Evolutionary conservation across 768 basidiomycete species (phyloP).

Genomic region (Mycena haematopus): DNA sequence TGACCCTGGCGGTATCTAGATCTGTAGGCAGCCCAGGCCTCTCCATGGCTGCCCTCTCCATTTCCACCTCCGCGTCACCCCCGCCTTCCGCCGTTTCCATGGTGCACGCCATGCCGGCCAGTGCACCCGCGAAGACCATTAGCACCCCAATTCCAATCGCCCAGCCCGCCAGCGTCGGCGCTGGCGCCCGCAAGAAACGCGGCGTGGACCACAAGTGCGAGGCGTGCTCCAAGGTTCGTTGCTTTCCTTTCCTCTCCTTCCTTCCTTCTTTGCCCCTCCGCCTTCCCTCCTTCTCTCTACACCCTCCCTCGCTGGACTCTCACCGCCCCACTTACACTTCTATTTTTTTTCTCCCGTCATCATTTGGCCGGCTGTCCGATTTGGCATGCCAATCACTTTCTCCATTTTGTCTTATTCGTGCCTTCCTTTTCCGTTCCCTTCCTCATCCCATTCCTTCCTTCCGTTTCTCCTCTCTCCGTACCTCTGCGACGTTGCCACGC

Average conservation of each 20-base stretch:
- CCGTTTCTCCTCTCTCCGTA: too few species aligned
- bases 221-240: conserved; percentile 87
- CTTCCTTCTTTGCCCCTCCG: neutral
- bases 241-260: neutral
- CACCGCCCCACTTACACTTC: too few species aligned
- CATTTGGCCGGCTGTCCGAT: too few species aligned
- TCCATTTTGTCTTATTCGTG: too few species aligned
- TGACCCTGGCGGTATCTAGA: too few species aligned
- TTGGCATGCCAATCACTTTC: too few species aligned
- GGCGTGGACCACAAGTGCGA: conserved; percentile 92
- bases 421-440: neutral
- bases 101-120: conserved; percentile 13
- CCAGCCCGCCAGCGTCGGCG: too few species aligned
- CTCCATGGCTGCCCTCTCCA: conserved; percentile 30
- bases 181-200: too few species aligned
- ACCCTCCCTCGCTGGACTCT: too few species aligned
- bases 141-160: conserved; percentile 40
- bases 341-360: too few species aligned
- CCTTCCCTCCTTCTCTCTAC: neutral
- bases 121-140: conserved; percentile 35
- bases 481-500: too few species aligned
- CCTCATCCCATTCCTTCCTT: too few species aligned
- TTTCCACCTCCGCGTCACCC: conserved; percentile 26
- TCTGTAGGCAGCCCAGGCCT: conserved; percentile 25
- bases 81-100: neutral